These are phyloP conservation scores for Coprinopsis cinerea DNA, from an alignment of 768 basidiomycete species.

Conservation along the genomic window DNA sequence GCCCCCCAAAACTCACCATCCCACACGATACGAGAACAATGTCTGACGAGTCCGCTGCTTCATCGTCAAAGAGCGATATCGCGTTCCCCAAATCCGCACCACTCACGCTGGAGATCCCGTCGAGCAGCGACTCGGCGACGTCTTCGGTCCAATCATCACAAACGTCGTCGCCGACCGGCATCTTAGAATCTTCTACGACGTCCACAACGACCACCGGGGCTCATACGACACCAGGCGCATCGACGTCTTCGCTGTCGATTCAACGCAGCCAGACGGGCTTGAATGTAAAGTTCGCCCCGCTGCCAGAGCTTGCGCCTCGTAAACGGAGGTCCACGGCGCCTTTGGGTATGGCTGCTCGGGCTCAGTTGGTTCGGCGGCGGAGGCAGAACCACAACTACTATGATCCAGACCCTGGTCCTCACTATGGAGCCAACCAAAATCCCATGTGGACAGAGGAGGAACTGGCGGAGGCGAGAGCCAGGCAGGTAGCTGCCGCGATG, in stretches of 20 bases:
- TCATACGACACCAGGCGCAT: slow-evolving; percentile 1
- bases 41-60: neutral
- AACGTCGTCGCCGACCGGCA: slow-evolving; percentile 33
- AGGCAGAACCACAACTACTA: slow-evolving; percentile 14
- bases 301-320: slow-evolving; percentile 46
- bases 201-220: neutral
- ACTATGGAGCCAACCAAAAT: neutral
- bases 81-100: slow-evolving; percentile 3
- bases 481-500: slow-evolving; percentile 21
- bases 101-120: slow-evolving; percentile 5
- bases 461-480: slow-evolving; percentile 26
- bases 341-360: slow-evolving; percentile 49
- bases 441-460: slow-evolving; percentile 33
- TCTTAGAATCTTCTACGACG: slow-evolving; percentile 5
- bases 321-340: slow-evolving; percentile 44
- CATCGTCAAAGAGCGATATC: neutral
- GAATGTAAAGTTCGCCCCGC: slow-evolving; percentile 53
- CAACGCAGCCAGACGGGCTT: slow-evolving; percentile 8
- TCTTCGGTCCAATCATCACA: slow-evolving; percentile 37
- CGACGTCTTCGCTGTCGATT: slow-evolving; percentile 15
- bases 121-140: slow-evolving; percentile 20
- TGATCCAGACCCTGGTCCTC: neutral
- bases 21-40: neutral
- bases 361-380: slow-evolving; percentile 33
- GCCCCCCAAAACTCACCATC: neutral